Percentiles rank a stretch among this genome's conserved stretches.
phyloP scores from a whole-genome alignment of 1,139 yeast genomes.

The Blastobotrys malaysiensis region DNA sequence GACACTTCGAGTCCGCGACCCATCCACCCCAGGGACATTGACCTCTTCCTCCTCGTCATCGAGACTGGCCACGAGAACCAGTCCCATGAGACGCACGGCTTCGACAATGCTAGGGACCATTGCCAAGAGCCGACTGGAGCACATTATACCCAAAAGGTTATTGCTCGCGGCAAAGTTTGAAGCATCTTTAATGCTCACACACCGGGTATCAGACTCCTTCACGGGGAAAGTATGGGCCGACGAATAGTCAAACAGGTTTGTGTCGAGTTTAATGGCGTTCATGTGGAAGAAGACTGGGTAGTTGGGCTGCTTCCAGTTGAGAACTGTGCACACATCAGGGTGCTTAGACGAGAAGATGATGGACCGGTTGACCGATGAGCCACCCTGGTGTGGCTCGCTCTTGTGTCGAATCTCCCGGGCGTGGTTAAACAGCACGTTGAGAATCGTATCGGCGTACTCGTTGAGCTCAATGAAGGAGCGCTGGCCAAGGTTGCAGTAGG shows the following conservation, averaged over 20 bases:
- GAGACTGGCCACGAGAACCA: constrained; percentile 65
- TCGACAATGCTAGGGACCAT: constrained; percentile 74
- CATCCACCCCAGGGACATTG: constrained; percentile 56
- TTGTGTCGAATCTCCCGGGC: constrained; percentile 39
- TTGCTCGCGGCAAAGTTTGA: constrained; percentile 71
- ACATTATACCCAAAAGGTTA: constrained; percentile 76
- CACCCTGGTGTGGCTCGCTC: constrained; percentile 13
- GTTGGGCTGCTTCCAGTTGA: constrained; percentile 98
- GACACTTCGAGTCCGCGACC: constrained; percentile 60
- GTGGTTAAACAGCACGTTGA: constrained; percentile 71
- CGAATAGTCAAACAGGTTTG: constrained; percentile 34
- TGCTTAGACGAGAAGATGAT: constrained; percentile 81
- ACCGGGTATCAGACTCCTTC: constrained; percentile 37
- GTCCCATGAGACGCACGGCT: constrained; percentile 71
- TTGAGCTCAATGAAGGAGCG: constrained; percentile 49
- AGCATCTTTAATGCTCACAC: constrained; percentile 56
- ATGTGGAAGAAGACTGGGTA: constrained; percentile 87
- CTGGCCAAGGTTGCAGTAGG: constrained; percentile 42
- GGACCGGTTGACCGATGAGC: constrained; percentile 42
- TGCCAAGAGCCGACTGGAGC: constrained; percentile 63
- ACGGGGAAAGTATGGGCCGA: constrained; percentile 35
- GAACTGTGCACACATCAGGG: constrained; percentile 80
- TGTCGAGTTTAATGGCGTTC: constrained; percentile 35
- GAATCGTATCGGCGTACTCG: constrained; percentile 65
- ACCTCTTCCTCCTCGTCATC: constrained; percentile 22